Base-by-base conservation (phyloP, 1,139 yeast genomes). In the Pichia kudriavzevii region DNA sequence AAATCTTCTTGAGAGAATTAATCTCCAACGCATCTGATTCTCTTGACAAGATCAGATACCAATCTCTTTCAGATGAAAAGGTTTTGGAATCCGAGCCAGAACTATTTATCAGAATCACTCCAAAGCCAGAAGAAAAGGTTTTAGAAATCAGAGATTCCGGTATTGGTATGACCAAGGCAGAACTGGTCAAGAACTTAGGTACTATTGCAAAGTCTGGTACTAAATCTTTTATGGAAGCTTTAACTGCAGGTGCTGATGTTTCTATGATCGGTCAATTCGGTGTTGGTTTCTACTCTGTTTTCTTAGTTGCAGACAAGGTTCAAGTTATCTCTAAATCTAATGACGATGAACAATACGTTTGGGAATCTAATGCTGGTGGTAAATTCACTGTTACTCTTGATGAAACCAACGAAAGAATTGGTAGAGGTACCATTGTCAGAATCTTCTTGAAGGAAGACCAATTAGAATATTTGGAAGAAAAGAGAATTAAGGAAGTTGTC, bases 241-340 rank as follows among this genome's bases (percentile, higher is more conserved):
- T 91, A 53, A 80, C 95, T 51, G 96, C 96, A 50, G 99, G 99
- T 71, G 98, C 98, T 49, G 99, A 93, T 66, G 96, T 93, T 49
- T 87, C 97, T 49, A 93, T 93, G 98, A 93, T 93, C 71, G 99
- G 99, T 76, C 98, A 93, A 72, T 93, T 93, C 73, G 99, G 99
- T 85, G 98, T 93, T 56, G 99, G 99, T 78, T 93, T 93, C 91
- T 93, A 93, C 82, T 91, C 99, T 40, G 75, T 91, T 55, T 93
- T 93, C 84, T 79, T 93, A 72, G 98, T 93, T 60, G 98, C 98
- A 59, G 99, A 93, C 72, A 87, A 79, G 58, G 98, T 93, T 48
- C 96, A 91, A 72, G 98, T 93, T 55, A 85, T 93, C 63, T 84
- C 98, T 48, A 93, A 93, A 76, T 82, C 88, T 76, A 93, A 93